Base-by-base conservation (phyloP, 2,329 filamentous ascomycete genomes). In the Fusarium oxysporum region DNA sequence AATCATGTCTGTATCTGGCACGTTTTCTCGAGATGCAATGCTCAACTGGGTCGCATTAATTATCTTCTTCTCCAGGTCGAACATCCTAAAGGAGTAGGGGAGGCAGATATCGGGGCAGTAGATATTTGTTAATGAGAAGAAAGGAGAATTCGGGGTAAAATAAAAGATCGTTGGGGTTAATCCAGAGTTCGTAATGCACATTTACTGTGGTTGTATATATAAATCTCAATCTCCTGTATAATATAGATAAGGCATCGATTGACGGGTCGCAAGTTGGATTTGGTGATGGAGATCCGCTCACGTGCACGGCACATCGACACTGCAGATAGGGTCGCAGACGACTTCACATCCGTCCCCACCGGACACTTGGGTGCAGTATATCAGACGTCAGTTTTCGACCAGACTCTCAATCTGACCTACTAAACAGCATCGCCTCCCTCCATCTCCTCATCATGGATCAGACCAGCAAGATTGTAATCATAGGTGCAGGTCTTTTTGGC, bases 401-500 rank as follows among this genome's bases (percentile, higher is more conserved):
- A 59, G 28, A 41, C 4, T 7, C n/a, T 19, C 14, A 25, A 40
- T 33, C 6, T 37, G 7, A 41, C 35, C 47, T 60, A 33, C 21
- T n/a, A 60, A 60, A 60, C 7, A 38, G 9, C 28, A 55, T 55
- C 35, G 14, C 1, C n/a, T 33, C 1, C 17, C 57, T 33, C 32
- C 32, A 30, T 32, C 30, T 11, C 16, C 5, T 35, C n/a, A 37
- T n/a, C 16, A 74, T 74, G 71, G 53, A 72, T 13, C 65, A 70
- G 37, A 47, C 62, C n/a, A 69, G 65, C 8, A 56, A 62, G 8
- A 59, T 80, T 4, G 43, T 81, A 21, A 70, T 81, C 25, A 71
- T 81, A n/a, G 79, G 79, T 9, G 79, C 79, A 0, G 79, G 79
- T 28, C 68, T 78, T 13, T 81, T 81, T 61, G 79, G 79, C 13